A percentile compares a stretch with the other conserved stretches of the same genome.
These are phyloP conservation scores for Tympanopsis confertula DNA, from an alignment of 2,329 filamentous ascomycete species.

Conservation along the genomic window DNA sequence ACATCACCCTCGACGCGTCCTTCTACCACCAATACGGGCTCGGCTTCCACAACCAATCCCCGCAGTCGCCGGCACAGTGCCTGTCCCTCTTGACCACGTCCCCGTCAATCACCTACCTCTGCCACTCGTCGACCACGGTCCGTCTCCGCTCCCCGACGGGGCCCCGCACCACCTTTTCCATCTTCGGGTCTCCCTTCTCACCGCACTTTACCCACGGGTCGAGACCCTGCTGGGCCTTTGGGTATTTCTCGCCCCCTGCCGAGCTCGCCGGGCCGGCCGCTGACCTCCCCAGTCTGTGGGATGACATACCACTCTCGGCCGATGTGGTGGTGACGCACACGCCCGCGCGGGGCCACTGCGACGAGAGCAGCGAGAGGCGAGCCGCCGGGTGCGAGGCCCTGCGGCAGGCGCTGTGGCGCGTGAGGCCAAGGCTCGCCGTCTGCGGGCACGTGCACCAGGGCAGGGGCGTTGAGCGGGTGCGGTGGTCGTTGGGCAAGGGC, in stretches of 20 bases:
- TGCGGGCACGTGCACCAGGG: conserved; percentile 65
- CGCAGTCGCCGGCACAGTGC: conserved; percentile 41
- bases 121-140: conserved; percentile 42
- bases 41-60: conserved; percentile 42
- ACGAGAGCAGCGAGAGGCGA: conserved; percentile 27
- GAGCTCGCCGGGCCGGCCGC: conserved; percentile 6
- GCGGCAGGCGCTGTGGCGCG: conserved; percentile 40
- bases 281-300: conserved; percentile 34
- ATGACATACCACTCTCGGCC: conserved; percentile 35
- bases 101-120: conserved; percentile 49
- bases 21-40: conserved; percentile 44
- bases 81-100: conserved; percentile 29
- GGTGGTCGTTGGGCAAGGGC: conserved; percentile 37
- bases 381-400: conserved; percentile 49
- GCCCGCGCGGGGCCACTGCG: conserved; percentile 48
- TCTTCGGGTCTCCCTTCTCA: conserved; percentile 64
- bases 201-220: conserved; percentile 30
- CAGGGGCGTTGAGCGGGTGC: conserved; percentile 49
- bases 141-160: conserved; percentile 39
- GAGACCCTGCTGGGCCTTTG: conserved; percentile 51
- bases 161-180: conserved; percentile 46
- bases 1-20: conserved; percentile 54
- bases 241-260: conserved; percentile 32
- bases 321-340: conserved; percentile 56
- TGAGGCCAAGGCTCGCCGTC: conserved; percentile 52